phyloP scores from a whole-genome alignment of 1,139 yeast genomes.

The Saccharomycopsis crataegensis region DNA sequence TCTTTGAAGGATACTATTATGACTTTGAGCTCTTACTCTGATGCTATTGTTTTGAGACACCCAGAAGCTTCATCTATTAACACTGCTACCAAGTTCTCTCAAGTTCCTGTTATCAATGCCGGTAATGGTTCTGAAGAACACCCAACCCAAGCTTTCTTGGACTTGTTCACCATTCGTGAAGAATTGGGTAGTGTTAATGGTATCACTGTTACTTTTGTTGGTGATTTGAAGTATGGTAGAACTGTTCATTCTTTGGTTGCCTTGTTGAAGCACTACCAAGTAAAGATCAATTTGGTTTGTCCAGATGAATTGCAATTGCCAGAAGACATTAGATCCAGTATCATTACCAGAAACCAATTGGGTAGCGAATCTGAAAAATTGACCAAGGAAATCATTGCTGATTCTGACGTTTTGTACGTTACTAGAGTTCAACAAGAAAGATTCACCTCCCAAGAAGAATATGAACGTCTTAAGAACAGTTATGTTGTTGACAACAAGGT shows the following conservation, averaged over 20 bases:
- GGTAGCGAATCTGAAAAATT: constrained; percentile 66
- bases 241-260: constrained; percentile 96
- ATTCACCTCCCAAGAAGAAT: constrained; percentile 67
- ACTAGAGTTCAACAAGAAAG: constrained; percentile 98
- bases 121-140: constrained; percentile 98
- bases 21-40: constrained; percentile 91
- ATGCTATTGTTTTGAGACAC: constrained; percentile 95
- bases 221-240: constrained; percentile 96
- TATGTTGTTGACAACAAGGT: constrained; percentile 91
- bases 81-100: constrained; percentile 92
- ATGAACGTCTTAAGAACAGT: constrained; percentile 82
- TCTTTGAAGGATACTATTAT: constrained; percentile 95
- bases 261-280: constrained; percentile 86
- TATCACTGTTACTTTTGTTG: constrained; percentile 96
- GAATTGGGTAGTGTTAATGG: constrained; percentile 98
- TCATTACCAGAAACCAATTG: constrained; percentile 60
- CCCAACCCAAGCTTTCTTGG: constrained; percentile 97
- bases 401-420: constrained; percentile 93
- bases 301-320: constrained; percentile 89
- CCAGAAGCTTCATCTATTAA: constrained; percentile 89
- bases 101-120: constrained; percentile 95
- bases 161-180: constrained; percentile 95
- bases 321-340: constrained; percentile 55
- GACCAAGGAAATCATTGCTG: constrained; percentile 76
- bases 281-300: constrained; percentile 83